Evolutionary conservation across 2,329 filamentous ascomycete genomes (phyloP), one percentile per base, ranked within the genome.

Genomic region (Xylaria sp.): DNA sequence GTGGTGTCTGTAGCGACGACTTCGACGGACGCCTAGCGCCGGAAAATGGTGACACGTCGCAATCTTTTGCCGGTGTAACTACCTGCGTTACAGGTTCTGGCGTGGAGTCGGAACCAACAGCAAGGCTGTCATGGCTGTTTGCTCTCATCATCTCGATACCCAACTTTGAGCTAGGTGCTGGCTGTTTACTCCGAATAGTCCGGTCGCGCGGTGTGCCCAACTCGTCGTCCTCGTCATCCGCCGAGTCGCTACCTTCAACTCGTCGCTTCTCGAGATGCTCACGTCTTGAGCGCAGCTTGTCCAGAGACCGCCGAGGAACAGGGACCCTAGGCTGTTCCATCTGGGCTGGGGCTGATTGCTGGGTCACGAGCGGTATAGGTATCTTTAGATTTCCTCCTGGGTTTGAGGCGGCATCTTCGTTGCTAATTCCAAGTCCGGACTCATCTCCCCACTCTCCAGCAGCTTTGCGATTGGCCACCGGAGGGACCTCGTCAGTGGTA

Each of bases 101-200:
- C 13, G 76, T 77, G 61, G 74, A 78, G 43, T 83, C 81, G 2
- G 80, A 79, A 9, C 74, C 72, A 11, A 81, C 48, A 1, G 77
- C 77, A 50, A 90, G 83, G 66, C 92, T 96, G 44, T 95, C 93
- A 64, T 93, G 89, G 67, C 91, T 96, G 71, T 96, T 96, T 18
- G 93, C 95, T 44, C 93, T 86, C 91, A 97, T 93, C 93, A 97
- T 97, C 72, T 97, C 93, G 45, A 92, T 94, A 1, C 92, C 92
- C 1, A 97, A 82, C 72, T 96, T 97, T 0, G 92, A 96, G 49
- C 88, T 90, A 11, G 89, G 88, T 20, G 90, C 80, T 37, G 79
- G 78, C 16, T 76, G 74, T 60, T 86, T 85, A 54, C 74, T 77
- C 37, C 82, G 77, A 39, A 76, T 60, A 57, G 64, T 80, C 62